Evolutionary conservation across 2,329 filamentous ascomycete genomes (phyloP).

Genomic region (Colletotrichum gigasporum): DNA sequence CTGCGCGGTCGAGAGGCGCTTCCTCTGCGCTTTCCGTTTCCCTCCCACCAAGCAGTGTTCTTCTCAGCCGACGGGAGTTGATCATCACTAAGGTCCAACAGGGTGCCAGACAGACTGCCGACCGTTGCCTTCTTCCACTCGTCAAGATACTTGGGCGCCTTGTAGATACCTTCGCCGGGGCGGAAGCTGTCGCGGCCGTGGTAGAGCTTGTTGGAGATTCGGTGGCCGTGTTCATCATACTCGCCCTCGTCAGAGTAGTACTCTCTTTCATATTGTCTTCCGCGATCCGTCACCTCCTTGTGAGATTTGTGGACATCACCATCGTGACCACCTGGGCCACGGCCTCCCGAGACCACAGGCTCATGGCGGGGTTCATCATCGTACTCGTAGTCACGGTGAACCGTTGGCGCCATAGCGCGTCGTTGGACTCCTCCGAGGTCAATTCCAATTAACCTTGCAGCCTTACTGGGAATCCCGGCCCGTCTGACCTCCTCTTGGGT

Average conservation of each 20-base stretch:
- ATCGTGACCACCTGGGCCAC: constrained; percentile 9
- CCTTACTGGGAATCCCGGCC: constrained; percentile 29
- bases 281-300: neutral
- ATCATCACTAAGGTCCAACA: constrained; percentile 67
- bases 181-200: constrained; percentile 51
- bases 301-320: neutral
- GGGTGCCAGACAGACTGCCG: constrained; percentile 64
- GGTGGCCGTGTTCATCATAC: constrained; percentile 40
- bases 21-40: constrained; percentile 55
- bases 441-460: constrained; percentile 31
- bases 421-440: constrained; percentile 27
- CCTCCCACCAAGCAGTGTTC: constrained; percentile 82
- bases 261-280: constrained; percentile 31
- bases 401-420: constrained; percentile 28
- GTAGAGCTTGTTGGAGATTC: constrained; percentile 52
- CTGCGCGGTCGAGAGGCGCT: constrained; percentile 61
- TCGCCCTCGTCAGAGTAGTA: constrained; percentile 38
- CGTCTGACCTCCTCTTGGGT: constrained; percentile 4
- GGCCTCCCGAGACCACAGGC: constrained; percentile 3
- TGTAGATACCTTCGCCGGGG: constrained; percentile 66
- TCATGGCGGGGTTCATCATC: constrained; percentile 4
- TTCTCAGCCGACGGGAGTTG: constrained; percentile 51
- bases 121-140: constrained; percentile 78
- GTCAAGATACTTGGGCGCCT: constrained; percentile 68
- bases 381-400: constrained; percentile 18